Evolutionary conservation across 148 eudicot species (phyloP).

Genomic region (Salicornia ramosissima): DNA sequence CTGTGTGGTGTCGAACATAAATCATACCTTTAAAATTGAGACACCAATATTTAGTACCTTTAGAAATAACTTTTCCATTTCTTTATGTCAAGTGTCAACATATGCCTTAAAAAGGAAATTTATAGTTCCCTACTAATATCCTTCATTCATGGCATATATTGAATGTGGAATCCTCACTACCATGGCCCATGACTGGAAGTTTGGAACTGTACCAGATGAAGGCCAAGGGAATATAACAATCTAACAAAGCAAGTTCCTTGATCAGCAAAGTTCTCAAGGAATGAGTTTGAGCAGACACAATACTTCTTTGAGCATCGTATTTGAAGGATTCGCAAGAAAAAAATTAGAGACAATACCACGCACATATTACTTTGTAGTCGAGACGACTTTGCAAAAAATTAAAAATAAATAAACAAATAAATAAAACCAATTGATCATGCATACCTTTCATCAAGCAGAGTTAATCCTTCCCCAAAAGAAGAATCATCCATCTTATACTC

Average conservation of each 20-base stretch:
- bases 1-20: no score
- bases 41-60: no score
- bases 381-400: not conserved
- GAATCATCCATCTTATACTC: slow-evolving; percentile 49
- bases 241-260: not conserved
- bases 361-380: not conserved
- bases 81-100: no score
- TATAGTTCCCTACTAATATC: no score
- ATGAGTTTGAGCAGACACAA: not conserved
- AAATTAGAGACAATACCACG: not conserved
- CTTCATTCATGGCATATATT: not conserved
- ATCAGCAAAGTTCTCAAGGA: not conserved
- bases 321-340: no score
- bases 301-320: not conserved
- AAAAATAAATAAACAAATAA: no score
- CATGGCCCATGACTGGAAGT: not conserved
- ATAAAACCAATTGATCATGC: slow-evolving; percentile 11
- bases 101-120: not conserved
- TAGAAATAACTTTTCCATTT: no score
- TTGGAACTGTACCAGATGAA: not conserved
- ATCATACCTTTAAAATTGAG: no score
- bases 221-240: not conserved
- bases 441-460: slow-evolving; percentile 73
- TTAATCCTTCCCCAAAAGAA: slow-evolving; percentile 83
- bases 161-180: slow-evolving; percentile 1